These are phyloP conservation scores for Candida alai DNA, from an alignment of 805 yeast genomes.

Conservation along the genomic window DNA sequence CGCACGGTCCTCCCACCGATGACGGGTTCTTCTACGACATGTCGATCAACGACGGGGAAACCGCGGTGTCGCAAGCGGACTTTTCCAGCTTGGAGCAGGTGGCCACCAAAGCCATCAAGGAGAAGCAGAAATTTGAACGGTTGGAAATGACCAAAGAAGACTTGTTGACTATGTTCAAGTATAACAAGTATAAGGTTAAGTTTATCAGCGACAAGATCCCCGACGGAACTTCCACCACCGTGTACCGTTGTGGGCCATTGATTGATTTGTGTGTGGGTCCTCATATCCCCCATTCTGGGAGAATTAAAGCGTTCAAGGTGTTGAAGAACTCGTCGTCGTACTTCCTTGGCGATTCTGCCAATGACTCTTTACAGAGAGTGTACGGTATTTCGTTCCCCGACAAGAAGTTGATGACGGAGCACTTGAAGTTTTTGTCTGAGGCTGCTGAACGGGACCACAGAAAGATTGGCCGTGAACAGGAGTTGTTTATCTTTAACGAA, in stretches of 20 bases:
- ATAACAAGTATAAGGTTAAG: constrained; percentile 93
- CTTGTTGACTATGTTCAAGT: constrained; percentile 85
- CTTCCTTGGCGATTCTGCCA: constrained; percentile 87
- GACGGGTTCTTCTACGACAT: constrained; percentile 98
- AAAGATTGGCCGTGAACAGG: constrained; percentile 95
- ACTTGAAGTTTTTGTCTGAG: constrained; percentile 89
- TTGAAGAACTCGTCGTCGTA: constrained; percentile 95
- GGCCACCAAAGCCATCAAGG: constrained; percentile 86
- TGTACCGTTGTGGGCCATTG: constrained; percentile 95
- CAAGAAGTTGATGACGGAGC: constrained; percentile 92
- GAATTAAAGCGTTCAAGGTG: constrained; percentile 89
- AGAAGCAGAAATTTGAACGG: constrained; percentile 93
- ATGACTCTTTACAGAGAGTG: constrained; percentile 94
- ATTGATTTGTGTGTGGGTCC: constrained; percentile 98
- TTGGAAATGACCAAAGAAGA: constrained; percentile 89
- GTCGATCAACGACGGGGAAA: constrained; percentile 69
- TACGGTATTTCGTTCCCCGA: constrained; percentile 99
- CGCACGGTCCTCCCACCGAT: constrained; percentile 90
- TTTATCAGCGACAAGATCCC: constrained; percentile 86
- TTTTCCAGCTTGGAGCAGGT: constrained; percentile 80
- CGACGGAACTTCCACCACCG: constrained; percentile 94
- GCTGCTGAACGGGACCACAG: constrained; percentile 96
- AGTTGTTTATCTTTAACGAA: constrained; percentile 91
- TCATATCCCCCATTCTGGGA: constrained; percentile 95
- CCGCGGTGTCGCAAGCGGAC: constrained; percentile 75